A percentile compares a stretch with the other conserved stretches of the same genome.
These are phyloP conservation scores for Trichoderma arundinaceum DNA, from an alignment of 2,329 filamentous ascomycete genomes.

Conservation along the genomic window DNA sequence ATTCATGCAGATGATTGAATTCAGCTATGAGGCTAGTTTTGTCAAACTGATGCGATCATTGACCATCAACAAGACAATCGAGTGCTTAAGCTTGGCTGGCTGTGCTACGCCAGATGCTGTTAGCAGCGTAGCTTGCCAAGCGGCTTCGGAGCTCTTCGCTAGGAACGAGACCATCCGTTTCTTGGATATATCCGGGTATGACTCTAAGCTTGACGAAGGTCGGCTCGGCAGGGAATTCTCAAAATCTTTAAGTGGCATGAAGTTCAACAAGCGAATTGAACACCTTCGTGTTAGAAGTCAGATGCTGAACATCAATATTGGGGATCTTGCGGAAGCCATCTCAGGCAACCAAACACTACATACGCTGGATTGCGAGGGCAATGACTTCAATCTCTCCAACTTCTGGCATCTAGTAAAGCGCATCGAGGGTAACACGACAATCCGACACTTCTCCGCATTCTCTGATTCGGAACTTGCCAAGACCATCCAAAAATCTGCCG, in stretches of 20 bases:
- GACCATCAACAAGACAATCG: slow-evolving; percentile 56
- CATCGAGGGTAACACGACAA: slow-evolving; percentile 50
- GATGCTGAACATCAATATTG: slow-evolving; percentile 60
- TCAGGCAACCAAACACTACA: slow-evolving; percentile 55
- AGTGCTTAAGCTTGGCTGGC: slow-evolving; percentile 60
- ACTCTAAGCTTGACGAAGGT: slow-evolving; percentile 62
- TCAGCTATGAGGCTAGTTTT: slow-evolving; percentile 57
- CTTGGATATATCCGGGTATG: slow-evolving; percentile 62
- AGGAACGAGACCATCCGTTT: slow-evolving; percentile 57
- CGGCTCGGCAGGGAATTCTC: slow-evolving; percentile 61
- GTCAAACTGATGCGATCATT: slow-evolving; percentile 57
- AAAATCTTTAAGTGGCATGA: slow-evolving; percentile 54
- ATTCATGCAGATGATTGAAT: slow-evolving; percentile 64
- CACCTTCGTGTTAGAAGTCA: slow-evolving; percentile 63
- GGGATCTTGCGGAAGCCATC: slow-evolving; percentile 57
- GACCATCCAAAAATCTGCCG: slow-evolving; percentile 45
- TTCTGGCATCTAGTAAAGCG: slow-evolving; percentile 54
- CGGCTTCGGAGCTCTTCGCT: slow-evolving; percentile 58
- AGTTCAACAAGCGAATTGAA: slow-evolving; percentile 51
- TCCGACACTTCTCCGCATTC: slow-evolving; percentile 54
- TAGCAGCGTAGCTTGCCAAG: slow-evolving; percentile 54
- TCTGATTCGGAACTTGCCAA: slow-evolving; percentile 46
- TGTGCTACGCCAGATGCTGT: slow-evolving; percentile 56
- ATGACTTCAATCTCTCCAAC: slow-evolving; percentile 60
- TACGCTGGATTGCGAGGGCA: slow-evolving; percentile 61